These are phyloP conservation scores for Tylopilus orsonianus DNA, from an alignment of 1,284 basidiomycete species.

Conservation along the genomic window DNA sequence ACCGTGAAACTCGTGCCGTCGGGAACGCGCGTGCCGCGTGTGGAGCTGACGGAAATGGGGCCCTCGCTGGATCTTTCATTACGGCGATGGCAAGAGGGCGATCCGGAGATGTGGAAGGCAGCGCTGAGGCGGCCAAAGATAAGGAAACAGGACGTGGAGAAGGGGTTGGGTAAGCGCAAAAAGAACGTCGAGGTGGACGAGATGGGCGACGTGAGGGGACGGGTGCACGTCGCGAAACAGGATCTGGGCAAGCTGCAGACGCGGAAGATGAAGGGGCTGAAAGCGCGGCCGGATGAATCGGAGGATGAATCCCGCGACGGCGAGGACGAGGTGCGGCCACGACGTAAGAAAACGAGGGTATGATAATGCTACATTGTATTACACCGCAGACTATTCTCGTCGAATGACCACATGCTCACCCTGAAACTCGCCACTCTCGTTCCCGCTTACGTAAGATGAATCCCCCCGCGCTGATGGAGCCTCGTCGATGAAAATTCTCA, in stretches of 20 bases:
- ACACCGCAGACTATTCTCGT: neutral
- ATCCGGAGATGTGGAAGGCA: constrained; percentile 76
- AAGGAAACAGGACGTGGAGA: constrained; percentile 82
- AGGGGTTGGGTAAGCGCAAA: constrained; percentile 87
- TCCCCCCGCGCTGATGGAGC: neutral
- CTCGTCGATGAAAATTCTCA: constrained; percentile 20
- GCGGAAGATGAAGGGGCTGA: constrained; percentile 90
- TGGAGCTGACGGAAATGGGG: constrained; percentile 87
- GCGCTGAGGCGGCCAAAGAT: constrained; percentile 87
- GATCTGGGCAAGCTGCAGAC: constrained; percentile 86
- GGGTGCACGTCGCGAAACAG: constrained; percentile 89
- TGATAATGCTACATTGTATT: constrained; percentile 5
- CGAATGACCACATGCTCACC: neutral
- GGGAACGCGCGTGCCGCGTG: constrained; percentile 76
- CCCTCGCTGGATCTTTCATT: constrained; percentile 86
- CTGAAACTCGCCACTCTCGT: neutral
- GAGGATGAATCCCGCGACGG: constrained; percentile 34
- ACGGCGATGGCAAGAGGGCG: constrained; percentile 73
- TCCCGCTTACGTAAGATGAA: constrained; percentile 17
- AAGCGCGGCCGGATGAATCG: constrained; percentile 39
- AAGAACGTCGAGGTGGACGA: constrained; percentile 97
- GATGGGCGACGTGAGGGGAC: constrained; percentile 95
- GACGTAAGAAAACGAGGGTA: constrained; percentile 18
- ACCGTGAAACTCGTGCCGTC: constrained; percentile 75
- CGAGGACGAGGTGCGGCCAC: constrained; percentile 16